Evolutionary conservation across 768 basidiomycete genomes (phyloP).

Genomic region (Suillus occidentalis): DNA sequence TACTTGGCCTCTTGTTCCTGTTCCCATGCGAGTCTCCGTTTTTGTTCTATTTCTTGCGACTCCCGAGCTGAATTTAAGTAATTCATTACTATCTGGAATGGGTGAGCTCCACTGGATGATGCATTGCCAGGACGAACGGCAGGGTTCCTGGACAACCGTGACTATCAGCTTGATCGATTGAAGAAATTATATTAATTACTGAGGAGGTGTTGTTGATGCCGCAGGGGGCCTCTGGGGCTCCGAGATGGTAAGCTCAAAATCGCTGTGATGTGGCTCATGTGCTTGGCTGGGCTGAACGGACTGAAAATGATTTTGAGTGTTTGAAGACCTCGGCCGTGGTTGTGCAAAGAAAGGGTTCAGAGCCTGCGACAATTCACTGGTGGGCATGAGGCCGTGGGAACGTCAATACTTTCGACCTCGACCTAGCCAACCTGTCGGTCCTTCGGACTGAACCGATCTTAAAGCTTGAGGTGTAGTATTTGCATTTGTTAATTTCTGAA

Average conservation of each 20-base stretch:
- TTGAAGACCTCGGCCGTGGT: slow-evolving; percentile 33
- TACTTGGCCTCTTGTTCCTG: slow-evolving; percentile 65
- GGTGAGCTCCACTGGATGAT: slow-evolving; percentile 38
- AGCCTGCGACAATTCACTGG: slow-evolving; percentile 77
- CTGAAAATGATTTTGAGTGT: slow-evolving; percentile 25
- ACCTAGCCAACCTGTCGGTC: background rate
- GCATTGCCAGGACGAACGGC: slow-evolving; percentile 27
- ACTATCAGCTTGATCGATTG: slow-evolving; percentile 1
- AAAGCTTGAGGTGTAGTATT: slow-evolving; percentile 18
- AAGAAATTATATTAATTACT: slow-evolving; percentile 32
- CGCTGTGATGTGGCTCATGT: slow-evolving; percentile 59
- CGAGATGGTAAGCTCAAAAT: slow-evolving; percentile 61
- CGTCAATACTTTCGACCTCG: background rate
- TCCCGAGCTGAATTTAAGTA: slow-evolving; percentile 57
- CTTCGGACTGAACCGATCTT: background rate
- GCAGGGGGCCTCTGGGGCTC: slow-evolving; percentile 32
- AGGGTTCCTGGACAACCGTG: slow-evolving; percentile 9
- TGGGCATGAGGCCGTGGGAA: slow-evolving; percentile 44
- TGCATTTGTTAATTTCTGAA: slow-evolving; percentile 30
- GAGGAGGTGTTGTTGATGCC: slow-evolving; percentile 35
- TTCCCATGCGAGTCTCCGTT: slow-evolving; percentile 66
- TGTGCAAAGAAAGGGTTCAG: slow-evolving; percentile 68
- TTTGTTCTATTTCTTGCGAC: slow-evolving; percentile 59
- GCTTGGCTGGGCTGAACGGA: slow-evolving; percentile 34
- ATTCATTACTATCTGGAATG: slow-evolving; percentile 62